Evolutionary conservation across 768 basidiomycete genomes (phyloP).

Genomic region (Daedaleopsis sinensis): DNA sequence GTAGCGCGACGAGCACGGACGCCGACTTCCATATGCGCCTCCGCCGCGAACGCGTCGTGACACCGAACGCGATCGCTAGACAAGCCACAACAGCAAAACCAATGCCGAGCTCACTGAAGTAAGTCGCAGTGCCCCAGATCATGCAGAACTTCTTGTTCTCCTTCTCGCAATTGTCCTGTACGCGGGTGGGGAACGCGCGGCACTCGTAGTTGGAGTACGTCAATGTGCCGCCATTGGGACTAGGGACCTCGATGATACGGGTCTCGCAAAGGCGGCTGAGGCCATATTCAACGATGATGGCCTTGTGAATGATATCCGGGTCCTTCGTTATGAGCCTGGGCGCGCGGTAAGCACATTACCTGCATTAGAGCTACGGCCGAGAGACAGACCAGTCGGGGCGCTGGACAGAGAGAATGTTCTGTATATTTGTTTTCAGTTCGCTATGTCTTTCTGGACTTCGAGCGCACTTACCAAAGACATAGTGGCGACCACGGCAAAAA

Average conservation of each 20-base stretch:
- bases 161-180: slow-evolving; percentile 47
- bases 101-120: slow-evolving; percentile 62
- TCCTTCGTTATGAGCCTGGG: slow-evolving; percentile 42
- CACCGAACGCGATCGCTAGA: slow-evolving; percentile 62
- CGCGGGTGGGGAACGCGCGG: slow-evolving; percentile 63
- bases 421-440: background rate
- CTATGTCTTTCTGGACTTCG: background rate
- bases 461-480: slow-evolving; percentile 52
- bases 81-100: slow-evolving; percentile 66
- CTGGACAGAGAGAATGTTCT: slow-evolving; percentile 61
- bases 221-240: slow-evolving; percentile 44
- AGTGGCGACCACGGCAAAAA: slow-evolving; percentile 54
- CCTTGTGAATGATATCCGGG: slow-evolving; percentile 48
- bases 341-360: slow-evolving; percentile 7
- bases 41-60: slow-evolving; percentile 73
- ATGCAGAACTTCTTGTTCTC: slow-evolving; percentile 64
- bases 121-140: slow-evolving; percentile 72
- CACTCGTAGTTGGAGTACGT: slow-evolving; percentile 63
- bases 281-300: slow-evolving; percentile 59
- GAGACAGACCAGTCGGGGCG: slow-evolving; percentile 64
- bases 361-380: background rate
- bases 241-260: slow-evolving; percentile 49
- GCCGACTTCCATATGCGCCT: slow-evolving; percentile 78
- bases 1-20: slow-evolving; percentile 62
- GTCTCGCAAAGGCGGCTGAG: slow-evolving; percentile 61